Percentiles rank a stretch among this genome's conserved stretches.
Conservation (phyloP, 1,139 yeast species). For the Ogataea hybrid region DNA sequence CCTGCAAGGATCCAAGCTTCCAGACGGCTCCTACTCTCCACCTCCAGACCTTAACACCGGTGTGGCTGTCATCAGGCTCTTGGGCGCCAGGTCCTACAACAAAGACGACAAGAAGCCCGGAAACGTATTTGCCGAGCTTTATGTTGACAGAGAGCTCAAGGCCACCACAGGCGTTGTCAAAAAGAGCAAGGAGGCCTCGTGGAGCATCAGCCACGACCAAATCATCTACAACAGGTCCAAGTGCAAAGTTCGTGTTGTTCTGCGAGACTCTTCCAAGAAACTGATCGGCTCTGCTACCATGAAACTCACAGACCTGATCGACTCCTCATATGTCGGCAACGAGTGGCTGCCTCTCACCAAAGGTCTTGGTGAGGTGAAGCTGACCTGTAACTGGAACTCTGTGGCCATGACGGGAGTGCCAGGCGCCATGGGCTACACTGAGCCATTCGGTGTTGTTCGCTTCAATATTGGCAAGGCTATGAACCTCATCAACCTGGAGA, state of each 20-base stretch:
- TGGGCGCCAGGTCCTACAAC: constrained; percentile 50
- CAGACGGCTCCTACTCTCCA: constrained; percentile 83
- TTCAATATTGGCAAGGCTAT: constrained; percentile 68
- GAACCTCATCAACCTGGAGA: constrained; percentile 79
- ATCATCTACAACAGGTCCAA: constrained; percentile 74
- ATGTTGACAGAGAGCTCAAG: constrained; percentile 58
- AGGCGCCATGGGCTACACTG: constrained; percentile 78
- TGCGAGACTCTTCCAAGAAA: constrained; percentile 55
- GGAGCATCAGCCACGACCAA: constrained; percentile 65
- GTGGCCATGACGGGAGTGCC: constrained; percentile 61
- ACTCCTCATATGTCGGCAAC: constrained; percentile 74
- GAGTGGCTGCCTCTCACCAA: constrained; percentile 68
- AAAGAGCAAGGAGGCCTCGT: constrained; percentile 65
- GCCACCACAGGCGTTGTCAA: constrained; percentile 57
- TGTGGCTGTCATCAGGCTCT: constrained; percentile 59
- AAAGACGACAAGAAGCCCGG: constrained; percentile 39
- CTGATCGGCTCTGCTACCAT: constrained; percentile 62
- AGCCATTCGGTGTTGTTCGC: constrained; percentile 91
- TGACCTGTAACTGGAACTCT: constrained; percentile 82
- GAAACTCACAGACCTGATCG: constrained; percentile 67
- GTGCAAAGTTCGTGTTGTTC: constrained; percentile 60
- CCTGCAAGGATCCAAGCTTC: constrained; percentile 67
- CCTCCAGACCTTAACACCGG: constrained; percentile 96
- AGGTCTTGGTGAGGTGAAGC: constrained; percentile 68
- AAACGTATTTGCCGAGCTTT: constrained; percentile 70